Percentiles rank a stretch among this genome's conserved stretches.
phyloP scores from a whole-genome alignment of 2,329 filamentous ascomycete species.

The Colletotrichum tropicale region DNA sequence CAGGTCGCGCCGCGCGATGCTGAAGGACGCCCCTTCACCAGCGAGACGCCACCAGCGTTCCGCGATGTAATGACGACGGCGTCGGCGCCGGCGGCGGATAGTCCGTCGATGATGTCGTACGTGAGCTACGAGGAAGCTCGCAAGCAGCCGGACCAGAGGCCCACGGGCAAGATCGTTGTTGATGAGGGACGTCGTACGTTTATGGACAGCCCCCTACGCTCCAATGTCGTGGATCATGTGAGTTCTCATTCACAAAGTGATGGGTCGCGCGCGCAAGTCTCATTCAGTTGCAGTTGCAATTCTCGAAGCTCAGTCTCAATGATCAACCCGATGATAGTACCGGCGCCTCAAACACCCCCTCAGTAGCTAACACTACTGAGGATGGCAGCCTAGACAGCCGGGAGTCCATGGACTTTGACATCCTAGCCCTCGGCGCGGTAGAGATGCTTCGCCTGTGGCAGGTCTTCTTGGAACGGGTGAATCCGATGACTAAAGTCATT shows the following conservation, averaged over 20 bases:
- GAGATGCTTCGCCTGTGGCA: constrained; percentile 70
- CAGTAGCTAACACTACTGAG: neutral
- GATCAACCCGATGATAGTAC: neutral
- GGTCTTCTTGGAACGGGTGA: constrained; percentile 73
- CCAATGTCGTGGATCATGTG: constrained; percentile 61
- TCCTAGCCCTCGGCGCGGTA: neutral
- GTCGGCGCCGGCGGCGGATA: neutral
- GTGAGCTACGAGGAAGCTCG: constrained; percentile 13
- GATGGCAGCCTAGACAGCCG: neutral
- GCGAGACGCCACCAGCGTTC: neutral
- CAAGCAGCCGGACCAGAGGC: neutral
- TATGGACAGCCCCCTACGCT: constrained; percentile 59
- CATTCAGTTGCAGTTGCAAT: neutral
- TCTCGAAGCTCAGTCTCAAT: neutral
- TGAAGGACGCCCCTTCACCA: neutral
- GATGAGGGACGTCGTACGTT: constrained; percentile 60
- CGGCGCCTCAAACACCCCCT: neutral
- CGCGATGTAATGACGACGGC: neutral
- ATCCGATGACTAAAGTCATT: constrained; percentile 73
- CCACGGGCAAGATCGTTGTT: constrained; percentile 53
- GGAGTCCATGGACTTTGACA: constrained; percentile 4
- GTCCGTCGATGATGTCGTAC: neutral
- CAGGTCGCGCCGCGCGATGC: constrained; percentile 5
- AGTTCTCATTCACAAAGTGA: constrained; percentile 20
- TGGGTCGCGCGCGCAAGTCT: neutral